These are phyloP conservation scores for Fusarium annulatum DNA, from an alignment of 2,329 filamentous ascomycete genomes.

Conservation along the genomic window DNA sequence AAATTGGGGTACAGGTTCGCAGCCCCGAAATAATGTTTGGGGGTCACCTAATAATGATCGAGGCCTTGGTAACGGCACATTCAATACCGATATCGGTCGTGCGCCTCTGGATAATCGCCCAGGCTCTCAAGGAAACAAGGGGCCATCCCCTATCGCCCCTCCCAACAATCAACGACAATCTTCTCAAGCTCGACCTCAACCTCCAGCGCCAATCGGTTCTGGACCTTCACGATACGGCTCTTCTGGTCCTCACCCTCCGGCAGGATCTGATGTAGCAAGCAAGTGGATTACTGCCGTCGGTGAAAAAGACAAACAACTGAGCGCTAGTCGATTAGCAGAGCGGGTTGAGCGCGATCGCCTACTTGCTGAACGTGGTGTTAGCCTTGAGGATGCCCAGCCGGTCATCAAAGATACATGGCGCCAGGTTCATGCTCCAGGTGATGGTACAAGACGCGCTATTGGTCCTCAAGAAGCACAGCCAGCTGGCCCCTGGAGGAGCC, in stretches of 20 bases:
- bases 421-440: slow-evolving; percentile 53
- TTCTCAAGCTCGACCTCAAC: slow-evolving; percentile 45
- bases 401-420: slow-evolving; percentile 67
- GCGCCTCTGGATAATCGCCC: slow-evolving; percentile 53
- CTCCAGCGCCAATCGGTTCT: slow-evolving; percentile 49
- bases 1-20: slow-evolving; percentile 60
- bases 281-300: slow-evolving; percentile 58
- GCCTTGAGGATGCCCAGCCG: slow-evolving; percentile 58
- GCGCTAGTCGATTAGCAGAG: slow-evolving; percentile 53
- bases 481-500: slow-evolving; percentile 46
- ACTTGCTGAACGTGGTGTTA: slow-evolving; percentile 57
- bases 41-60: slow-evolving; percentile 77
- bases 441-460: slow-evolving; percentile 49
- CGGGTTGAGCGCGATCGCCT: slow-evolving; percentile 57
- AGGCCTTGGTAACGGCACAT: slow-evolving; percentile 81
- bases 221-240: slow-evolving; percentile 46
- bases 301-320: slow-evolving; percentile 60
- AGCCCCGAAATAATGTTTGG: slow-evolving; percentile 77
- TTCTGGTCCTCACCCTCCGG: slow-evolving; percentile 46
- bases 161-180: slow-evolving; percentile 45
- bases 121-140: slow-evolving; percentile 48
- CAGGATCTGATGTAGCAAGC: slow-evolving; percentile 50
- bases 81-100: slow-evolving; percentile 70
- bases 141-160: slow-evolving; percentile 60
- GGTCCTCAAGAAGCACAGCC: slow-evolving; percentile 44